These are phyloP conservation scores for Lachancea sp. DNA, from an alignment of 805 yeast species.

Conservation along the genomic window DNA sequence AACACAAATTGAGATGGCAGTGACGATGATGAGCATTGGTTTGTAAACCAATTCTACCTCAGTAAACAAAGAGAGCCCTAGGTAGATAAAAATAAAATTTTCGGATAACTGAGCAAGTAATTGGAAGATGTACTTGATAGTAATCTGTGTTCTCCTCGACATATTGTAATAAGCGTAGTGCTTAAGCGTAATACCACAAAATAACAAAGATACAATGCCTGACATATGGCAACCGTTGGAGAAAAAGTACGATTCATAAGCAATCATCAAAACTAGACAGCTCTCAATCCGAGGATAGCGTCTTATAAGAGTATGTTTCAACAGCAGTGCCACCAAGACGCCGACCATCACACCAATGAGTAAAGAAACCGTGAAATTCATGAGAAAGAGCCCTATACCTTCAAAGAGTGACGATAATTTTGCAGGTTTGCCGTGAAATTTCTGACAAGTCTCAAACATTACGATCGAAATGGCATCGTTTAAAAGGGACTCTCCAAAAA, in stretches of 20 bases:
- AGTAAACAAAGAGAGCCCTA: constrained; percentile 91
- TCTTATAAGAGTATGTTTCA: constrained; percentile 89
- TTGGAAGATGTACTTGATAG: constrained; percentile 92
- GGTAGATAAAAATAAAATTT: constrained; percentile 90
- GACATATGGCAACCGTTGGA: constrained; percentile 99
- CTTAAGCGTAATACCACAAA: constrained; percentile 94
- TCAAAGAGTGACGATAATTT: constrained; percentile 73
- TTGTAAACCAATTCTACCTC: constrained; percentile 93
- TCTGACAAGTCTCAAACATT: constrained; percentile 97
- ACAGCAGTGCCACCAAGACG: constrained; percentile 75
- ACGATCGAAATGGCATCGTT: constrained; percentile 98
- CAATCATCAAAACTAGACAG: constrained; percentile 80
- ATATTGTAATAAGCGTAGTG: constrained; percentile 96
- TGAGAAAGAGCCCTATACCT: constrained; percentile 87
- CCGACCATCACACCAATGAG: constrained; percentile 87
- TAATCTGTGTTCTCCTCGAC: constrained; percentile 95
- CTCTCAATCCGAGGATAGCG: constrained; percentile 97
- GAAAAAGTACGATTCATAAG: constrained; percentile 94
- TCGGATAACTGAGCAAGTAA: constrained; percentile 91
- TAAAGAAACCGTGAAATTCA: constrained; percentile 88
- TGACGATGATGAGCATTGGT: constrained; percentile 84
- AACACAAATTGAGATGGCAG: constrained; percentile 83
- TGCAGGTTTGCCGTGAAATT: constrained; percentile 82
- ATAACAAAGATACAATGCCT: constrained; percentile 88
- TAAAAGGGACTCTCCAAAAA: constrained; percentile 90